Percentiles rank a stretch among this genome's conserved stretches.
Conservation (phyloP, 371 early-diverging fungal species). For the Saksenaea vasiformis region DNA sequence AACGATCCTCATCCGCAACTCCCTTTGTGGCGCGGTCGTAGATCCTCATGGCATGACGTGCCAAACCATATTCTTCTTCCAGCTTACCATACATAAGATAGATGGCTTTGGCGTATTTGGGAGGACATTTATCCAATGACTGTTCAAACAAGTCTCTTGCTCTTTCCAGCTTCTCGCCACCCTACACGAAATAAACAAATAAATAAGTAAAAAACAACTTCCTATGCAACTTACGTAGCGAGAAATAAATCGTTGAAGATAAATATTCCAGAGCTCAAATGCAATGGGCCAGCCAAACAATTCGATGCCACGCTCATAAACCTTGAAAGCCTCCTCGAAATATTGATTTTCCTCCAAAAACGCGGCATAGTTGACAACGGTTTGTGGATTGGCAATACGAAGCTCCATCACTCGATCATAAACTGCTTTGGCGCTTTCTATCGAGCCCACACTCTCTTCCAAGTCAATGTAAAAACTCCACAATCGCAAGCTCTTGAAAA, state of each 20-base stretch:
- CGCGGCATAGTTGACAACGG: conserved; percentile 89
- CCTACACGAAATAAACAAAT: conserved; percentile 42
- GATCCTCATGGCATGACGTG: conserved; percentile 90
- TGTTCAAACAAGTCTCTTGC: conserved; percentile 96
- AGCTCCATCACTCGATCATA: conserved; percentile 94
- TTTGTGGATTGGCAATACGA: conserved; percentile 94
- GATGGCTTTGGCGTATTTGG: conserved; percentile 83
- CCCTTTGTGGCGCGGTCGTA: conserved; percentile 89
- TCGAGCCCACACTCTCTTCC: conserved; percentile 88
- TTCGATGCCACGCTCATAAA: conserved; percentile 96
- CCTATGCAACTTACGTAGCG: conserved; percentile 68
- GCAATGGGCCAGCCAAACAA: conserved; percentile 96
- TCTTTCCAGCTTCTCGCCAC: conserved; percentile 86
- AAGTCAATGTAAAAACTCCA: conserved; percentile 96
- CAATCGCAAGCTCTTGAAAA: conserved; percentile 88
- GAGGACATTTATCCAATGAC: conserved; percentile 87
- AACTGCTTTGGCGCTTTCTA: conserved; percentile 81
- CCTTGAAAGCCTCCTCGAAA: conserved; percentile 93
- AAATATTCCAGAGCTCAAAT: conserved; percentile 96
- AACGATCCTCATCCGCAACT: conserved; percentile 74
- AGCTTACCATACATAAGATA: conserved; percentile 92
- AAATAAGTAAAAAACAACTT: neutral
- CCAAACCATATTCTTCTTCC: conserved; percentile 93
- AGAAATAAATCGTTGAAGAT: conserved; percentile 83
- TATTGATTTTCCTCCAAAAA: conserved; percentile 89